phyloP scores from a whole-genome alignment of 23 red algal genomes.

The Gracilaria gracilis region DNA sequence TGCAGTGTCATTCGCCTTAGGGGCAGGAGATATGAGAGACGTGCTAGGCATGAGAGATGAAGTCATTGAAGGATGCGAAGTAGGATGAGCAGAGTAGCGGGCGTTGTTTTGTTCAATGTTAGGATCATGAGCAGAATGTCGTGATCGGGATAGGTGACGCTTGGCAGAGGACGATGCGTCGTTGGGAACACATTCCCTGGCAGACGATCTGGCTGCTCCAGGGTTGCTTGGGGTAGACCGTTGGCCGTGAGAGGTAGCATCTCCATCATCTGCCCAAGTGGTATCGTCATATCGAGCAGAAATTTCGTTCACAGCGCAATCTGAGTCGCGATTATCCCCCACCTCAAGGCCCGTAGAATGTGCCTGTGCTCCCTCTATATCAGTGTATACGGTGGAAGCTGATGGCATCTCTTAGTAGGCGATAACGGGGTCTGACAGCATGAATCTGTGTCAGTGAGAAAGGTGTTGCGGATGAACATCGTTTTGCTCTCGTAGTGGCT shows the following conservation, averaged over 20 bases:
- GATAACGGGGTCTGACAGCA: slow-evolving; percentile 29
- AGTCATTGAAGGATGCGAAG: not conserved
- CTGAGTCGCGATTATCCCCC: slow-evolving; percentile 32
- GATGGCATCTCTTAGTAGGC: slow-evolving; percentile 70
- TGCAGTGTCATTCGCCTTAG: slow-evolving; percentile 66
- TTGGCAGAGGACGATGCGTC: slow-evolving; percentile 38
- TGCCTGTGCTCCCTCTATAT: slow-evolving; percentile 39
- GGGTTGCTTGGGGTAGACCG: slow-evolving; percentile 23
- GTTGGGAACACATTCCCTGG: slow-evolving; percentile 10
- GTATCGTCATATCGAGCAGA: slow-evolving; percentile 44
- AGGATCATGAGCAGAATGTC: slow-evolving; percentile 27
- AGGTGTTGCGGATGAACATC: slow-evolving; percentile 29
- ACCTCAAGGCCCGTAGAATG: slow-evolving; percentile 60
- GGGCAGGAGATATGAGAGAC: slow-evolving; percentile 5
- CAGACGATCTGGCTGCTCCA: slow-evolving; percentile 16
- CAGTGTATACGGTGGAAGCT: slow-evolving; percentile 62
- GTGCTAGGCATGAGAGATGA: slow-evolving; percentile 9
- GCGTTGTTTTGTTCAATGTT: slow-evolving; percentile 22
- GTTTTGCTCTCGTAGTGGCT: slow-evolving; percentile 38
- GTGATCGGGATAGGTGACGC: slow-evolving; percentile 24
- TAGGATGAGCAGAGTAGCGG: not conserved
- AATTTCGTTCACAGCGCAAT: slow-evolving; percentile 50
- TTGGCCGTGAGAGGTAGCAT: slow-evolving; percentile 36
- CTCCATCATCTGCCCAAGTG: slow-evolving; percentile 47
- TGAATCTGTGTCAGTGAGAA: slow-evolving; percentile 32